Evolutionary conservation across 805 yeast genomes (phyloP), one percentile per base, ranked within the genome.

Genomic region (Starmera pachycereana): DNA sequence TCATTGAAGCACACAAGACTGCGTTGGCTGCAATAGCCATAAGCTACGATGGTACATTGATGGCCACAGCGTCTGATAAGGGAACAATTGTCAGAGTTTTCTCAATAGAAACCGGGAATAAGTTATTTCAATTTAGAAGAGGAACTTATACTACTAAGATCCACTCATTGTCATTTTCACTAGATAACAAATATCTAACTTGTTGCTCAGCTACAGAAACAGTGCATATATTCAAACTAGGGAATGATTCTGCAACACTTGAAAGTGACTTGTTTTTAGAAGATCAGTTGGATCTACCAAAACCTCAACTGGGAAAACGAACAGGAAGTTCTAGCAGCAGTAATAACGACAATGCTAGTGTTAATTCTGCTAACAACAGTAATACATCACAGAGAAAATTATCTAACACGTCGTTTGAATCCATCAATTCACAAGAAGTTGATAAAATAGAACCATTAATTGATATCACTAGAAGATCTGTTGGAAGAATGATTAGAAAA

Each of bases 151-250:
- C 86, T 4, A 84, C 97, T 2, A 72, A 68, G 45, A 84, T 92
- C 13, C 77, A 76, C 50, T 81, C 94, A 10, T 66, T 92, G 47
- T 69, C 76, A 31, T 92, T 92, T 61, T 81, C 86, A 45, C 63
- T 68, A 22, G 82, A 83, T 46, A 79, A 83, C 44, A 68, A 69
- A 12, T 74, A 81, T 45, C 65, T 92, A 28, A 74, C 86, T n/a
- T 96, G 90, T 22, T 76, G 90, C 10, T 81, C 94, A 25, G 77
- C 94, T 3, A 86, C 94, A 16, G 94, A 85, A 35, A 92, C 99
- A 0, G 89, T 92, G 18, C 99, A 92, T 59, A 77, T 92, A 32
- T 92, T 90, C 68, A 72, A 88, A 42, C 60, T 89, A 39, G 83
- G 67, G 40, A 30, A 33, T 12, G 32, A 29, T 30, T 6, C 32